Evolutionary conservation across 306 rosid species (phyloP).

Genomic region (Casuarina glauca): DNA sequence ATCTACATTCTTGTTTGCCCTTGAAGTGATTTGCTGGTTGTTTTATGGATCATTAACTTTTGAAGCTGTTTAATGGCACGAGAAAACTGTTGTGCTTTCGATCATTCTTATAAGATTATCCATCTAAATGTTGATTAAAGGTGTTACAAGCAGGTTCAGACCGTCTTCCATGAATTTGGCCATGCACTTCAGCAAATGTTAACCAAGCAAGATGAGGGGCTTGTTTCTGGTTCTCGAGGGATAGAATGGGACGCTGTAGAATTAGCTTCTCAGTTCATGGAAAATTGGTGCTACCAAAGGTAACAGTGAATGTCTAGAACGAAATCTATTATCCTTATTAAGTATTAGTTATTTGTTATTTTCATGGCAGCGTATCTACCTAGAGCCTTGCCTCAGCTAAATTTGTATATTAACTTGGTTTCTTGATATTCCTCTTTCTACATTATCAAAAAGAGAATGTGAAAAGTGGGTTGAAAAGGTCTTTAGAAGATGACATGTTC

Average conservation of each 20-base stretch:
- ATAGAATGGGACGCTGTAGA: conserved; percentile 99
- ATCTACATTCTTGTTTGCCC: neutral
- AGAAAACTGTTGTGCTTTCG: neutral
- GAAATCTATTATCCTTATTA: neutral
- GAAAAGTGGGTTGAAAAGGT: neutral
- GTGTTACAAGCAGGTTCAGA: conserved; percentile 60
- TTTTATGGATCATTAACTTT: neutral
- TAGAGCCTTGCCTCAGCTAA: neutral
- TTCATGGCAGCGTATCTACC: neutral
- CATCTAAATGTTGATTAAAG: conserved; percentile 6
- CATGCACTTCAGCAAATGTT: conserved; percentile 98
- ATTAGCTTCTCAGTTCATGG: conserved; percentile 97
- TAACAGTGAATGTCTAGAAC: conserved; percentile 20
- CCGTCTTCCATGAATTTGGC: conserved; percentile 98
- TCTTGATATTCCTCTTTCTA: neutral
- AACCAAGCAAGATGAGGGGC: conserved; percentile 92
- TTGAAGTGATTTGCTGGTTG: neutral
- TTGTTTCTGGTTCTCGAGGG: conserved; percentile 91
- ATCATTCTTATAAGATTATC: neutral
- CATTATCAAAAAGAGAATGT: too few species aligned
- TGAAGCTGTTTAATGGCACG: neutral
- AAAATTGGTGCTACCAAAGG: conserved; percentile 99
- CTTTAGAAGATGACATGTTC: neutral
- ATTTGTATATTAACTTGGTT: neutral
- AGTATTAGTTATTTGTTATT: neutral